phyloP scores from a whole-genome alignment of 2,329 filamentous ascomycete genomes.

The Colletotrichum sp. region DNA sequence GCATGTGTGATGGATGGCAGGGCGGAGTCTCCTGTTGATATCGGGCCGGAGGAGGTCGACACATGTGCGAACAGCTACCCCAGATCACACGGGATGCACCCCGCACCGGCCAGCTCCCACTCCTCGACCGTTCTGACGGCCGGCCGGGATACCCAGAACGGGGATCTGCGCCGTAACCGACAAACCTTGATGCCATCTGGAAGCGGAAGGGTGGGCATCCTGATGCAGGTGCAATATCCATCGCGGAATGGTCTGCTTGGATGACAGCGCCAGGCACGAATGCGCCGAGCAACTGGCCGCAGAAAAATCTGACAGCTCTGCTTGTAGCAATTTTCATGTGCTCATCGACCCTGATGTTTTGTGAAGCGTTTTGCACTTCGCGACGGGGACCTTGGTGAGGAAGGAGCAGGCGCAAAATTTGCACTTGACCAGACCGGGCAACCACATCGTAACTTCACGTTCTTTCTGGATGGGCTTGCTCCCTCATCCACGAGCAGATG shows the following conservation, averaged over 20 bases:
- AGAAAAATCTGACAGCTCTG: not conserved
- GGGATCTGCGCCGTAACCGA: slow-evolving; percentile 16
- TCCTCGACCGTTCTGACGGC: not conserved
- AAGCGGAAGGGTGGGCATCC: not conserved
- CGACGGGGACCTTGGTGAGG: not conserved
- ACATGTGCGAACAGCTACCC: slow-evolving; percentile 13
- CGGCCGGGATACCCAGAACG: slow-evolving; percentile 11
- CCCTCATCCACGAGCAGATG: too few species aligned
- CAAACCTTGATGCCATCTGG: slow-evolving; percentile 6
- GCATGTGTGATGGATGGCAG: not conserved
- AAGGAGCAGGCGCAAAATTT: not conserved
- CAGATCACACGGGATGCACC: slow-evolving; percentile 20
- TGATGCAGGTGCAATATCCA: slow-evolving; percentile 7
- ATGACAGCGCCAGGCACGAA: slow-evolving; percentile 3
- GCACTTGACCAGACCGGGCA: not conserved
- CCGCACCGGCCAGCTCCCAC: slow-evolving; percentile 8
- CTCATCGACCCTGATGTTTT: not conserved
- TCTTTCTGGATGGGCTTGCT: not conserved
- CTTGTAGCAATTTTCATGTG: not conserved
- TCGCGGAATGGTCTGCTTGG: not conserved
- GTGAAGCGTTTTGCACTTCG: not conserved
- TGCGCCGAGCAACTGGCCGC: slow-evolving; percentile 16
- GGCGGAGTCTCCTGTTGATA: slow-evolving; percentile 22
- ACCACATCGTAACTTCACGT: not conserved
- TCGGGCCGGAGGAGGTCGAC: slow-evolving; percentile 9